Evolutionary conservation across 225 moss, liverwort and hornwort species (phyloP).

Genomic region (Pseudisothecium myosuroides): DNA sequence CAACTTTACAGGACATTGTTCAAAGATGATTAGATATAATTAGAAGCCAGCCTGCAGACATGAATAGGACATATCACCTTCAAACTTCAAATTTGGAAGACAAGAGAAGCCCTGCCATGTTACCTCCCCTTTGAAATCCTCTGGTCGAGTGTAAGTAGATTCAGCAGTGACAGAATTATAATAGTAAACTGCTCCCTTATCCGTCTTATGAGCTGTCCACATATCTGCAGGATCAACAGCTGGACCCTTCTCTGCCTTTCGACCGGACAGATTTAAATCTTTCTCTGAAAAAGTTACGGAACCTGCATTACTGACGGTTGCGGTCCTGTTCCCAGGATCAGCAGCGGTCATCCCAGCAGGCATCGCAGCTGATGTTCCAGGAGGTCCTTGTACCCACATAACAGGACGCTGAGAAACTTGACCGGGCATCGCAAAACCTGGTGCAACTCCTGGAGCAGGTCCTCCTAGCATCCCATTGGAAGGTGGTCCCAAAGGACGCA

Average conservation of each 20-base stretch:
- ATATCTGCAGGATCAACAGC: conserved; percentile 40
- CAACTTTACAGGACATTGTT: not conserved
- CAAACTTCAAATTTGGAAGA: conserved; percentile 25
- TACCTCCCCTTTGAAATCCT: conserved; percentile 85
- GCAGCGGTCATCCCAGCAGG: conserved; percentile 1
- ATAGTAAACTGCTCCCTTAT: conserved; percentile 74
- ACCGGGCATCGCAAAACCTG: conserved; percentile 32
- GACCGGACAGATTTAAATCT: not conserved
- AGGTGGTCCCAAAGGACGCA: conserved; percentile 25
- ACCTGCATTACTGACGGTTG: not conserved
- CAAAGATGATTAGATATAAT: not conserved
- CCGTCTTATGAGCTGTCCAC: conserved; percentile 90
- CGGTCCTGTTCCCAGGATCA: conserved; percentile 9
- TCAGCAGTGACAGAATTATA: conserved; percentile 66
- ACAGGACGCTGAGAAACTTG: conserved; percentile 32
- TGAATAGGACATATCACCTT: conserved; percentile 31
- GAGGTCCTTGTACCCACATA: conserved; percentile 40
- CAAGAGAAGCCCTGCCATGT: conserved; percentile 22
- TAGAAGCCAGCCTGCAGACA: conserved; percentile 7
- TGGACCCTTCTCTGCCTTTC: conserved; percentile 3
- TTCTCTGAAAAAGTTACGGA: not conserved
- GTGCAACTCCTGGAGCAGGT: conserved; percentile 22
- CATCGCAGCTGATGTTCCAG: conserved; percentile 13
- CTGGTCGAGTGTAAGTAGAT: conserved; percentile 77
- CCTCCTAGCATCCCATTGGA: conserved; percentile 29